Base-by-base conservation (phyloP, 176 grass and related monocot species). In the Dendrocalamus sinicus region DNA sequence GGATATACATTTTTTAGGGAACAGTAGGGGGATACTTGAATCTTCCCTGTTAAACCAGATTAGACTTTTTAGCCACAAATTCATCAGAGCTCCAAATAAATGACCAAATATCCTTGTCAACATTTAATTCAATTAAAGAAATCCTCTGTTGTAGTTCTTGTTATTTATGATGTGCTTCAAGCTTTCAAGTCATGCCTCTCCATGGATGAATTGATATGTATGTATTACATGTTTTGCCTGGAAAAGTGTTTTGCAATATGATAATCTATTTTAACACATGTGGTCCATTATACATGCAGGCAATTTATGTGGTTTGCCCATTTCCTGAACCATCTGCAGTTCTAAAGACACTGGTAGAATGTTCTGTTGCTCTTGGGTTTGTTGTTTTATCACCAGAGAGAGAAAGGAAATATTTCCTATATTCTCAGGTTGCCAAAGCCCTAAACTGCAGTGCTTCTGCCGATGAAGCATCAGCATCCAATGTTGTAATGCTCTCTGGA, bases 301-400 rank as follows among this genome's bases (percentile, higher is more conserved):
- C 96, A 47, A 83, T 99, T 67, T 99, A 99, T 89, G 96, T 96
- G 54, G 86, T 99, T 37, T 99, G 96, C 72, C 96, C 96, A 30
- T 99, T 99, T 81, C 92, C 90, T 62, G 93, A 99, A 72, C 96
- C 93, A 22, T 91, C 78, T 72, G 88, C 93, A 48, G 85, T 99
- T 73, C 84, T 99, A 65, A 77, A 96, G 84, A 94, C 96, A 39
- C 71, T 99, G 81, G 86, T 99, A 47, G 96, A 99, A 70, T 94
- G 90, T 78, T 92, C 96, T 81, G 88, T 92, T 74, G 90, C 93
- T 85, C 81, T 99, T 89, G 96, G 96, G 41, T 95, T 89, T 85
- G 85, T 83, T 82, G 88, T 91, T 91, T 81, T 85, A 45, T 90
- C 92, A 5, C 69, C 81, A 55, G 93, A 99, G 63, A 90, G 85